Evolutionary conservation across 306 rosid genomes (phyloP).

Genomic region (Pyrus communis): DNA sequence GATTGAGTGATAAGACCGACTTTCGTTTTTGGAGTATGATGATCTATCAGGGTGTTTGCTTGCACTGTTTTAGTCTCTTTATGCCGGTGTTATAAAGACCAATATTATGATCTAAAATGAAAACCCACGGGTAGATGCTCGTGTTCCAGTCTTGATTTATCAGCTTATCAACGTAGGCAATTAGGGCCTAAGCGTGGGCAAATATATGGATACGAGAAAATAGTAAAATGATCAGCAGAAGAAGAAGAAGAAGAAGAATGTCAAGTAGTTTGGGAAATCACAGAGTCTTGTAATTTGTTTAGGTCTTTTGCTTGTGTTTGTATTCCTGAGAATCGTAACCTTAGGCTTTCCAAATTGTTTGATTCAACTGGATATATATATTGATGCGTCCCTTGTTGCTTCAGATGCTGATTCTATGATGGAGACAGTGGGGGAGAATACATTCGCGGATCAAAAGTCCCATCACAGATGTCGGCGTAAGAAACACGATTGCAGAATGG

Average conservation of each 20-base stretch:
- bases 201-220: neutral
- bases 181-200: neutral
- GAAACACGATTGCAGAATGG: conserved; percentile 89
- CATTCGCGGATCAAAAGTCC: conserved; percentile 69
- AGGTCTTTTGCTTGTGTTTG: neutral
- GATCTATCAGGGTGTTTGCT: neutral
- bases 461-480: conserved; percentile 91
- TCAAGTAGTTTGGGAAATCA: neutral
- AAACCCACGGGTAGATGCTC: neutral
- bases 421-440: conserved; percentile 92
- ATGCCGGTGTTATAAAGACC: neutral
- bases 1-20: neutral
- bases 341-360: conserved; percentile 9
- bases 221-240: neutral
- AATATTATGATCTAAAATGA: neutral
- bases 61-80: neutral
- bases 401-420: conserved; percentile 55
- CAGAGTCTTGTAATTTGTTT: neutral
- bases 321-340: neutral
- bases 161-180: neutral
- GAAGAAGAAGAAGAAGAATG: neutral
- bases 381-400: conserved; percentile 12
- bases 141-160: neutral
- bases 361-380: conserved; percentile 9
- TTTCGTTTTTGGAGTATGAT: neutral